Conservation (phyloP, 495 filamentous ascomycete genomes). For the Glonium stellatum region DNA sequence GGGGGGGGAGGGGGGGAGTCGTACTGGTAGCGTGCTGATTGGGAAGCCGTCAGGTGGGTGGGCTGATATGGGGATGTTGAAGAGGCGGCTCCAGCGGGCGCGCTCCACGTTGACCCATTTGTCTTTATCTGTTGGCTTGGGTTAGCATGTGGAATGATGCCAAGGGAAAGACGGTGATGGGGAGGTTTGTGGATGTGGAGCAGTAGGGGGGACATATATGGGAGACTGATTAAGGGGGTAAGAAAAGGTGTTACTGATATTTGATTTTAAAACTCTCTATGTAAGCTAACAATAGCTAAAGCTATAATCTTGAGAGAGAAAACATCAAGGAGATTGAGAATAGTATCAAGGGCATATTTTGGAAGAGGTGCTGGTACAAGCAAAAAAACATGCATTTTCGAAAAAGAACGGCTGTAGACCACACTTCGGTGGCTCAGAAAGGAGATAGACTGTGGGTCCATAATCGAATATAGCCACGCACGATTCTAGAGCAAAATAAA, state of each 20-base stretch:
- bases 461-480: too few relatives aligned
- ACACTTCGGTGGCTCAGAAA: too few relatives aligned
- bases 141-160: neutral
- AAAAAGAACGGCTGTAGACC: too few relatives aligned
- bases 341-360: too few relatives aligned
- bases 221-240: neutral
- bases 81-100: slow-evolving; percentile 51
- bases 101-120: slow-evolving; percentile 56
- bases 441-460: too few relatives aligned
- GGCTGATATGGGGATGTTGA: slow-evolving; percentile 52
- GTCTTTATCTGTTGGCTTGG: slow-evolving; percentile 52
- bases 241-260: neutral
- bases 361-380: too few relatives aligned
- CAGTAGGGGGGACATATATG: neutral
- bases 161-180: neutral
- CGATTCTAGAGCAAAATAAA: too few relatives aligned
- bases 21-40: slow-evolving; percentile 44
- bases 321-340: too few relatives aligned
- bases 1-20: slow-evolving; percentile 40
- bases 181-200: neutral
- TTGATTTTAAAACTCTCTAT: too few relatives aligned
- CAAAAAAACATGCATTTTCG: too few relatives aligned
- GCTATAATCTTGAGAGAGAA: too few relatives aligned
- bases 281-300: too few relatives aligned
- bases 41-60: slow-evolving; percentile 54